Percentiles rank a stretch among this genome's conserved stretches.
These are phyloP conservation scores for Phialocephala sp. DNA, from an alignment of 2,329 filamentous ascomycete genomes.

Conservation along the genomic window DNA sequence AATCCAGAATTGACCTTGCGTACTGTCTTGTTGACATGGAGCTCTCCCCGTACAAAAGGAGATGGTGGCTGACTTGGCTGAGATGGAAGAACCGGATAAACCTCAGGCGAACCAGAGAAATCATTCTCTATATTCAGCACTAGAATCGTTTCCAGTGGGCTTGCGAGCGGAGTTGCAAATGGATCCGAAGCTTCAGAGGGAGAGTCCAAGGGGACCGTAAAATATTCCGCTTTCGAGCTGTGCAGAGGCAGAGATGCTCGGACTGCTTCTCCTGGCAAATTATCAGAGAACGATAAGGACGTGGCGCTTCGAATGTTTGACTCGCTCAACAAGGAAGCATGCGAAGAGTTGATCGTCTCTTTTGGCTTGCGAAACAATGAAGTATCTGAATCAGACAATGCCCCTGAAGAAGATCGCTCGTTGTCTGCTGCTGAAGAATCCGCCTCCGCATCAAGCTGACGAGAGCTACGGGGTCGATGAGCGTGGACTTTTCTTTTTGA, in stretches of 20 bases:
- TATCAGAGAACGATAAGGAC: conserved; percentile 8
- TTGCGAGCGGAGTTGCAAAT: conserved; percentile 28
- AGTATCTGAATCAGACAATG: conserved; percentile 40
- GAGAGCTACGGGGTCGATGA: conserved; percentile 30
- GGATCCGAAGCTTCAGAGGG: conserved; percentile 32
- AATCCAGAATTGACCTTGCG: conserved; percentile 49
- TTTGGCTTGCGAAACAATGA: conserved; percentile 34
- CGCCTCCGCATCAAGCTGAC: conserved; percentile 22
- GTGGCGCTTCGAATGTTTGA: background rate
- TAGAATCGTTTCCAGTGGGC: conserved; percentile 15
- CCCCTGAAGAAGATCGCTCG: conserved; percentile 38
- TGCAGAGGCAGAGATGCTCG: conserved; percentile 22
- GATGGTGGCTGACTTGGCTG: conserved; percentile 27
- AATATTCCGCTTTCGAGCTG: conserved; percentile 33
- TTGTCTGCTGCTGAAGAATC: conserved; percentile 41
- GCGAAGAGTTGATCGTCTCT: conserved; percentile 14
- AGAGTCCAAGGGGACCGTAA: conserved; percentile 30
- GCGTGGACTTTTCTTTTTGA: conserved; percentile 30
- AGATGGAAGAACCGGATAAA: background rate
- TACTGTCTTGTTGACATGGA: conserved; percentile 44
- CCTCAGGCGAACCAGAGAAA: background rate
- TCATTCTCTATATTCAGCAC: background rate
- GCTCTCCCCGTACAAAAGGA: conserved; percentile 46
- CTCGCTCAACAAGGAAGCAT: conserved; percentile 16
- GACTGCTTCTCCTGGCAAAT: conserved; percentile 17